phyloP scores from a whole-genome alignment of 805 yeast species.

The Clavispora carvajalis region DNA sequence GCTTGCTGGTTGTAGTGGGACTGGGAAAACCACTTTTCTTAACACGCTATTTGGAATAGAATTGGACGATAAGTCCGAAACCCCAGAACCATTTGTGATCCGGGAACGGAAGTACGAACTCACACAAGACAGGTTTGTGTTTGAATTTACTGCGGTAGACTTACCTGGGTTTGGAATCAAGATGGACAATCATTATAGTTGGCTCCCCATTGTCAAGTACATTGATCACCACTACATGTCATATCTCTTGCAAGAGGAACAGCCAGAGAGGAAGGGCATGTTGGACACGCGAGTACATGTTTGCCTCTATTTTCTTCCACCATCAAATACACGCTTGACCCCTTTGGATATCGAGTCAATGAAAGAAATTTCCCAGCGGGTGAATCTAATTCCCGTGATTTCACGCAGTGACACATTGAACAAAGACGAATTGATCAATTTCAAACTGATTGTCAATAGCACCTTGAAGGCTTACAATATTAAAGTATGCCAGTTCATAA shows the following conservation, averaged over 20 bases:
- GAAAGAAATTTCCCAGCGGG: constrained; percentile 64
- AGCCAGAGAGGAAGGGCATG: constrained; percentile 24
- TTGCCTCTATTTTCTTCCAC: constrained; percentile 76
- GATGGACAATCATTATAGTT: constrained; percentile 45
- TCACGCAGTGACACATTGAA: constrained; percentile 77
- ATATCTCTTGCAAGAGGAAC: constrained; percentile 64
- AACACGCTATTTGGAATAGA: constrained; percentile 20
- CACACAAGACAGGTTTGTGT: constrained; percentile 52
- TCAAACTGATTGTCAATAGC: constrained; percentile 50
- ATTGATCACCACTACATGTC: constrained; percentile 74
- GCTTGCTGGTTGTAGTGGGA: constrained; percentile 31
- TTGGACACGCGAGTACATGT: constrained; percentile 74
- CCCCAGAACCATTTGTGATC: constrained; percentile 10
- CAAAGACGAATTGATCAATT: constrained; percentile 44
- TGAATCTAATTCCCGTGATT: constrained; percentile 77
- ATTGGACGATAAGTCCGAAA: constrained; percentile 7
- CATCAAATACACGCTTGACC: constrained; percentile 48
- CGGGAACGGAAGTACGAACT: constrained; percentile 38
- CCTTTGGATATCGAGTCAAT: constrained; percentile 69
- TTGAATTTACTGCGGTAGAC: constrained; percentile 62
- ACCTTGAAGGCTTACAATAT: constrained; percentile 52
- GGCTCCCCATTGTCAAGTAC: constrained; percentile 51
- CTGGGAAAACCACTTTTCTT: constrained; percentile 23
- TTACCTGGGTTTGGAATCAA: constrained; percentile 73
- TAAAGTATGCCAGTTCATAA: constrained; percentile 28